These are phyloP conservation scores for Scenedesmus sp. DNA, from an alignment of 163 green algal genomes.

Conservation along the genomic window DNA sequence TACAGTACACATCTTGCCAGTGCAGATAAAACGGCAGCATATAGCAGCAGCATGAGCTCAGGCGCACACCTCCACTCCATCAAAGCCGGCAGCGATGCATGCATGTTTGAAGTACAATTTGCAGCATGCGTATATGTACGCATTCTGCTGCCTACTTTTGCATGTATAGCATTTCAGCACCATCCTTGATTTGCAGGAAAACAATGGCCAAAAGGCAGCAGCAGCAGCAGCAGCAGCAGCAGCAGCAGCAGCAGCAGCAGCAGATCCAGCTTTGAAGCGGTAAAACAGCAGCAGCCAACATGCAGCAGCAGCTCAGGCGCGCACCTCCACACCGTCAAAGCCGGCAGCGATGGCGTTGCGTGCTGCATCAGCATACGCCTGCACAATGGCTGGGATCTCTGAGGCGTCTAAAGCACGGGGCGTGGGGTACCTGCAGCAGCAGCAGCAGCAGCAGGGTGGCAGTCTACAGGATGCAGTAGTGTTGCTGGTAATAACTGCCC, in stretches of 20 bases:
- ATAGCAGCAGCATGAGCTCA: background rate
- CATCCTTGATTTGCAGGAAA: too few relatives aligned
- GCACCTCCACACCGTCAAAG: conserved; percentile 74
- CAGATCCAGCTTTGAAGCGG: background rate
- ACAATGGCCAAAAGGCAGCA: conserved; percentile 8
- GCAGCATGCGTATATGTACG: too few relatives aligned
- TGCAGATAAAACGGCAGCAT: background rate
- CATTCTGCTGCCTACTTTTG: too few relatives aligned
- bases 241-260: background rate
- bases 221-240: background rate
- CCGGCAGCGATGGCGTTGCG: conserved; percentile 79
- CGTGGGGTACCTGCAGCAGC: conserved; percentile 47
- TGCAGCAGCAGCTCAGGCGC: background rate
- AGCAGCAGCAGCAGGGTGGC: background rate
- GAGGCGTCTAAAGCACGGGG: conserved; percentile 59
- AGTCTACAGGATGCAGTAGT: background rate
- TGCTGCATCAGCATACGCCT: conserved; percentile 72
- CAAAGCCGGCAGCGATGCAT: conserved; percentile 81
- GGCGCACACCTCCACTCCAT: conserved; percentile 55
- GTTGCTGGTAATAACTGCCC: too few relatives aligned
- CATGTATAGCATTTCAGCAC: too few relatives aligned
- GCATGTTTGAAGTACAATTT: too few relatives aligned
- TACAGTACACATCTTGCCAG: too few relatives aligned
- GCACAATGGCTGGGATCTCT: conserved; percentile 66
- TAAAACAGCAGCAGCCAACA: background rate